These are phyloP conservation scores for Saprolegnia diclina DNA, from an alignment of 352 stramenopile genomes.

Conservation along the genomic window DNA sequence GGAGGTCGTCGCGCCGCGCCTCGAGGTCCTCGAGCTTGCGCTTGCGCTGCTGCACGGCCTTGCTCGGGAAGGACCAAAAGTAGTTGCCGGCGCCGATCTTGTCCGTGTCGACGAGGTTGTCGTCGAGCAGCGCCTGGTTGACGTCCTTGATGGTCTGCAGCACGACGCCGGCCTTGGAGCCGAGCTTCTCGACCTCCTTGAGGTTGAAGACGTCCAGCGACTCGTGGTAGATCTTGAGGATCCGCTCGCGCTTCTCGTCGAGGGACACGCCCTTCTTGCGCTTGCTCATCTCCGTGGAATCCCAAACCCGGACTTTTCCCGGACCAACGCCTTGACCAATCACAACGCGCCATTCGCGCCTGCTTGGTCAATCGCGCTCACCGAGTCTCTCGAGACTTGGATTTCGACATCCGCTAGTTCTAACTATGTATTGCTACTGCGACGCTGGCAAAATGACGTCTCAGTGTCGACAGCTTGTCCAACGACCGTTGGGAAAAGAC, in stretches of 20 bases:
- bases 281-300: slow-evolving; percentile 43
- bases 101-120: slow-evolving; percentile 73
- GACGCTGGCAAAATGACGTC: too few species aligned
- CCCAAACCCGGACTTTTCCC: background rate
- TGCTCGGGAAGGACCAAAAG: slow-evolving; percentile 85
- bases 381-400: too few species aligned
- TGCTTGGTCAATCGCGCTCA: too few species aligned
- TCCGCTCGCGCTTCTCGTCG: slow-evolving; percentile 79
- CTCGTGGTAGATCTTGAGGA: slow-evolving; percentile 82
- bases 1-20: slow-evolving; percentile 46
- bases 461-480: too few species aligned
- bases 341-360: background rate
- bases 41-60: slow-evolving; percentile 71
- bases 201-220: slow-evolving; percentile 81
- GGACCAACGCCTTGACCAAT: background rate
- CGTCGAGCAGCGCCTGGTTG: slow-evolving; percentile 81
- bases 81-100: slow-evolving; percentile 87
- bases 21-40: slow-evolving; percentile 64
- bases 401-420: too few species aligned
- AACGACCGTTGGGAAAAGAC: too few species aligned
- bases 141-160: slow-evolving; percentile 86
- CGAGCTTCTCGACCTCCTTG: slow-evolving; percentile 84
- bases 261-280: slow-evolving; percentile 76
- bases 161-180: slow-evolving; percentile 75
- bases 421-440: too few species aligned